Base-by-base conservation (phyloP, 176 grass and related monocot genomes). In the Triticum monococcum region DNA sequence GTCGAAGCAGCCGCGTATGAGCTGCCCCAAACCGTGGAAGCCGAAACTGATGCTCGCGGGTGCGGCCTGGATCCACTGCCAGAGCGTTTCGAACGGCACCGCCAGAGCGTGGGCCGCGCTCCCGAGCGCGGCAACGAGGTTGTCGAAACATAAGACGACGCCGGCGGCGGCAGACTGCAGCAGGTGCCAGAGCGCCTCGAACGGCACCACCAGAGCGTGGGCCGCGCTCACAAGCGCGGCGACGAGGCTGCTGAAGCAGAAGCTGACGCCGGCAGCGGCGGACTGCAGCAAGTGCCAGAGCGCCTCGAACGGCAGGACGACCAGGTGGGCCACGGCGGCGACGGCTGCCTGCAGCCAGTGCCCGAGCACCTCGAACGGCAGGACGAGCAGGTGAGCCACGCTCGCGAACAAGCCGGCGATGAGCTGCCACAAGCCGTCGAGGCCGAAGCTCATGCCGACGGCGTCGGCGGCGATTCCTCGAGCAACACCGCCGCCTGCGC, bases 351-450 rank as follows among this genome's bases (percentile, higher is more conserved):
- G 62, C 10, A 81, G 24, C 60, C 25, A 28, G 25, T 5, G 24
- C 62, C 79, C 64, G 62, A 66, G 61, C 25, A 43, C 38, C 40
- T 48, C 13, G 62, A 67, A 81, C 24, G 62, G 79, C 23, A 81
- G 38, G 16, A 81, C 5, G 1, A 80, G 78, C 59, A 80, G 79
- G 62, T 81, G 61, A 43, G 18, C 13, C 14, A 8, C 23, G 2
- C 37, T 7, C 36, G 36, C n/a, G 13, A 81, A 31, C 12, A 82
- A 18, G 11, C 64, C 64, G 2, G 7, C 79, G 66, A 89, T 23
- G 60, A 85, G 69, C 33, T 75, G 33, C 82, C 88, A 85, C 24
- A 75, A 59, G 61, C 63, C 62, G 2, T 65, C 79, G 30, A 68
- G 65, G 46, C 45, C 82, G 60, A 85, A 75, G 68, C 59, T 80